Percentiles rank a stretch among this genome's conserved stretches.
Conservation (phyloP, 2,329 filamentous ascomycete genomes). For the Calonectria hawksworthii region DNA sequence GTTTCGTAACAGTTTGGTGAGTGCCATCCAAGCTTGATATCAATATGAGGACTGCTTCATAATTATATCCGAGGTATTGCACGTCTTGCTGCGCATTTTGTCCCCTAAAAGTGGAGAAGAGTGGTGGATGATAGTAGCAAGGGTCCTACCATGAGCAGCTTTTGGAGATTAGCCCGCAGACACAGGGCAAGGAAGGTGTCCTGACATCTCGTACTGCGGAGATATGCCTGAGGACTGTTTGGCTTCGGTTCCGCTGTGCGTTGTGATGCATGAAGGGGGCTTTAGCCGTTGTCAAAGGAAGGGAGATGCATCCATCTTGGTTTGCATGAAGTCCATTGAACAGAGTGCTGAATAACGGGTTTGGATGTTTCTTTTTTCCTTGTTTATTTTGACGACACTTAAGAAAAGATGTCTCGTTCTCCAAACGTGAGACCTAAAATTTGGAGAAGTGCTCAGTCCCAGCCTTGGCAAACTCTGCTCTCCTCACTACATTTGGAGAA, state of each 20-base stretch:
- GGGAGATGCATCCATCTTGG: background rate
- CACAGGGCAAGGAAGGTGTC: slow-evolving; percentile 7
- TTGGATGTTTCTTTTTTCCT: background rate
- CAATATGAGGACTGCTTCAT: background rate
- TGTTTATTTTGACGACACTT: background rate
- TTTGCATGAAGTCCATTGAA: background rate
- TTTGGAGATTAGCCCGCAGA: slow-evolving; percentile 25
- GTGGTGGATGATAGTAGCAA: slow-evolving; percentile 11
- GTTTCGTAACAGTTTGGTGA: background rate
- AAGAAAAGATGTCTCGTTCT: slow-evolving; percentile 17
- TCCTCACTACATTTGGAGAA: slow-evolving; percentile 41
- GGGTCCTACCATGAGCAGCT: slow-evolving; percentile 17
- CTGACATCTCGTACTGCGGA: slow-evolving; percentile 15
- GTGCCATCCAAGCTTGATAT: background rate
- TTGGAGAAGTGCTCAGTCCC: slow-evolving; percentile 23
- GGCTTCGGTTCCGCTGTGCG: slow-evolving; percentile 25
- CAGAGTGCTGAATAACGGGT: background rate
- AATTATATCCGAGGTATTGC: slow-evolving; percentile 16
- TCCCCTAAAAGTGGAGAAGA: slow-evolving; percentile 19
- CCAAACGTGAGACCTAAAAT: slow-evolving; percentile 30
- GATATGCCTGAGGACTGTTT: slow-evolving; percentile 19
- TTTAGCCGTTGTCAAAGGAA: background rate
- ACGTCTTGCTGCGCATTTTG: slow-evolving; percentile 2
- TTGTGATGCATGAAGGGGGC: slow-evolving; percentile 14
- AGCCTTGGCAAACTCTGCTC: slow-evolving; percentile 26